Conservation (phyloP, 139 green algal genomes). For the Cymbomonas tetramitiformis region DNA sequence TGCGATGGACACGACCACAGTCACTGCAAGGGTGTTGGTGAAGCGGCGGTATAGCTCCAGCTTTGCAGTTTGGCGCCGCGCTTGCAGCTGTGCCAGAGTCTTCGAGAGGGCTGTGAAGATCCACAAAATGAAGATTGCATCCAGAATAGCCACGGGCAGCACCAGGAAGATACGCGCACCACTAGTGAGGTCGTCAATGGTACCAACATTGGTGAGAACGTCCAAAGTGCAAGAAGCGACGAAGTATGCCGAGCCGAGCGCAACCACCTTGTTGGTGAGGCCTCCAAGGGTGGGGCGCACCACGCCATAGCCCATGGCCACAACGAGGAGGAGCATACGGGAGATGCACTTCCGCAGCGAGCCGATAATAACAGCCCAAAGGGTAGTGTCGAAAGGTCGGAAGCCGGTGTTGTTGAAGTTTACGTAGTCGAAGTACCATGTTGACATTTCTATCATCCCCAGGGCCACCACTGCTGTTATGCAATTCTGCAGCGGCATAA, state of each 20-base stretch:
- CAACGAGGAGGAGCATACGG: conserved; percentile 41
- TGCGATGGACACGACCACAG: conserved; percentile 35
- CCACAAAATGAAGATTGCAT: conserved; percentile 54
- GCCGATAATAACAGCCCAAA: conserved; percentile 44
- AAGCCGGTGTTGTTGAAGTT: conserved; percentile 52
- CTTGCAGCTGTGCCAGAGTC: conserved; percentile 40
- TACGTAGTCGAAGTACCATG: conserved; percentile 56
- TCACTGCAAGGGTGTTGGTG: conserved; percentile 43
- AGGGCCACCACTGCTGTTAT: conserved; percentile 42
- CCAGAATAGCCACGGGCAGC: conserved; percentile 45
- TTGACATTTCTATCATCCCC: conserved; percentile 42
- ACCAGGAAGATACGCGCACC: conserved; percentile 34
- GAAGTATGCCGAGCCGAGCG: conserved; percentile 35
- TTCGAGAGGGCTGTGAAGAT: conserved; percentile 47
- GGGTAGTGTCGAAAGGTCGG: conserved; percentile 34
- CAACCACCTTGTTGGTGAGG: conserved; percentile 35
- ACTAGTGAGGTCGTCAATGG: conserved; percentile 43
- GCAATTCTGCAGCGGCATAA: conserved; percentile 45
- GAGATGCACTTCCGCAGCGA: conserved; percentile 38
- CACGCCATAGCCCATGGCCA: conserved; percentile 51
- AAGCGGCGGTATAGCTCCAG: conserved; percentile 45
- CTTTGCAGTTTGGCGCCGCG: conserved; percentile 33
- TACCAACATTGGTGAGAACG: conserved; percentile 42
- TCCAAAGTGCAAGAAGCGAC: conserved; percentile 29
- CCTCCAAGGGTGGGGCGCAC: conserved; percentile 44